phyloP scores from a whole-genome alignment of 257 asterid species.

The Plantago major region DNA sequence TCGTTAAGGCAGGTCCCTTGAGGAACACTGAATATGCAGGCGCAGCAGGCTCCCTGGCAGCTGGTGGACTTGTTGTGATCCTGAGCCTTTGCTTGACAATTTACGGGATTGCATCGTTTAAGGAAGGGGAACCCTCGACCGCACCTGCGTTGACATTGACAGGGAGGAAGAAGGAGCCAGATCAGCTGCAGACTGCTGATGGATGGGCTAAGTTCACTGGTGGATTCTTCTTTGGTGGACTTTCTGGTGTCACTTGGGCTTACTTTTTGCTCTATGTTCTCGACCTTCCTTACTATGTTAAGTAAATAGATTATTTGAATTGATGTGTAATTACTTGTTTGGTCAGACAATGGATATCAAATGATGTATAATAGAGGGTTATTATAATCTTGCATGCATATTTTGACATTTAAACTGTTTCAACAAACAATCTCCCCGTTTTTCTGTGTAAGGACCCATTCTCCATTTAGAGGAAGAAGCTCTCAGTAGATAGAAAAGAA shows the following conservation, averaged over 20 bases:
- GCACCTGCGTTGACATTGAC: constrained; percentile 78
- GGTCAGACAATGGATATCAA: not conserved
- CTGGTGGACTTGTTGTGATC: constrained; percentile 75
- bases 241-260: constrained; percentile 93
- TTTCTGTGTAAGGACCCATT: too few species aligned
- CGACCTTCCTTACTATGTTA: constrained; percentile 78
- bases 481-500: too few species aligned
- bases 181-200: constrained; percentile 79
- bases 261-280: constrained; percentile 78
- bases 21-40: constrained; percentile 63
- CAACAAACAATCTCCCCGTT: too few species aligned
- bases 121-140: constrained; percentile 73
- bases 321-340: not conserved
- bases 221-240: constrained; percentile 97
- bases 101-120: constrained; percentile 71
- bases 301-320: constrained; percentile 20
- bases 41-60: constrained; percentile 74
- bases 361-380: constrained; percentile 23
- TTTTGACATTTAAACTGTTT: too few species aligned
- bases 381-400: not conserved
- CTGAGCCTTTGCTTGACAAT: constrained; percentile 68
- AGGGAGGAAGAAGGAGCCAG: constrained; percentile 78
- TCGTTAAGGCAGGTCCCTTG: constrained; percentile 73
- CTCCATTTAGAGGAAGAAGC: too few species aligned
- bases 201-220: constrained; percentile 92